Evolutionary conservation across 345 rosid species (phyloP).

Genomic region (Citrus unshiu): DNA sequence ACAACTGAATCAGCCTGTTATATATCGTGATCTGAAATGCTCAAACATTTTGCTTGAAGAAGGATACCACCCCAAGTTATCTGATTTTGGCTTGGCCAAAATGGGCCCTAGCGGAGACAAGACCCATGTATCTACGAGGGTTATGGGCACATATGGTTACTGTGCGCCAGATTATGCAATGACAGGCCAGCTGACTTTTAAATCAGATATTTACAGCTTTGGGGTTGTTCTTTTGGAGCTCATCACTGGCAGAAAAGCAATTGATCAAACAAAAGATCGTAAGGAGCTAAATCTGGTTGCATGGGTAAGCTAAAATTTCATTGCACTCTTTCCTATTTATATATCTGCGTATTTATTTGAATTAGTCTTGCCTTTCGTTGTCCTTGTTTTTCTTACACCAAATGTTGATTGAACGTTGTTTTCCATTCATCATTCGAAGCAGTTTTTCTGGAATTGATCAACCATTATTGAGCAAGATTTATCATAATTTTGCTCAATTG

Average conservation of each 20-base stretch:
- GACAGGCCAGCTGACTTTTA: conserved; percentile 89
- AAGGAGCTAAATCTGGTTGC: conserved; percentile 75
- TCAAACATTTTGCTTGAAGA: conserved; percentile 81
- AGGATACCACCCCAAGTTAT: conserved; percentile 71
- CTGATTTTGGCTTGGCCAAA: conserved; percentile 96
- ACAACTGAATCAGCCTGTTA: conserved; percentile 70
- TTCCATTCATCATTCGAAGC: neutral
- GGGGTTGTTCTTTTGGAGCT: conserved; percentile 90
- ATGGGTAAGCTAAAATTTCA: conserved; percentile 54
- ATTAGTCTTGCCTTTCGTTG: neutral
- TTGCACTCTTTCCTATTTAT: neutral
- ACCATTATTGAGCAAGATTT: neutral
- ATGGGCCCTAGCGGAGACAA: conserved; percentile 89
- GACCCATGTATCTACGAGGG: conserved; percentile 90
- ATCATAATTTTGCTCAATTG: neutral
- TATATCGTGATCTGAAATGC: conserved; percentile 88
- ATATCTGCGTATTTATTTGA: neutral
- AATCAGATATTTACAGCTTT: conserved; percentile 89
- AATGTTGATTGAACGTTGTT: neutral
- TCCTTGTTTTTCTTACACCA: neutral
- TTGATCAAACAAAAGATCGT: conserved; percentile 48
- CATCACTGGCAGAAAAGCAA: conserved; percentile 88
- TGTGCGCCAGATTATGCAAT: conserved; percentile 96
- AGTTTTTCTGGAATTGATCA: neutral
- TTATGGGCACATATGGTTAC: conserved; percentile 96